Evolutionary conservation across 2,329 filamentous ascomycete genomes (phyloP).

Genomic region (Xylogone sp.): DNA sequence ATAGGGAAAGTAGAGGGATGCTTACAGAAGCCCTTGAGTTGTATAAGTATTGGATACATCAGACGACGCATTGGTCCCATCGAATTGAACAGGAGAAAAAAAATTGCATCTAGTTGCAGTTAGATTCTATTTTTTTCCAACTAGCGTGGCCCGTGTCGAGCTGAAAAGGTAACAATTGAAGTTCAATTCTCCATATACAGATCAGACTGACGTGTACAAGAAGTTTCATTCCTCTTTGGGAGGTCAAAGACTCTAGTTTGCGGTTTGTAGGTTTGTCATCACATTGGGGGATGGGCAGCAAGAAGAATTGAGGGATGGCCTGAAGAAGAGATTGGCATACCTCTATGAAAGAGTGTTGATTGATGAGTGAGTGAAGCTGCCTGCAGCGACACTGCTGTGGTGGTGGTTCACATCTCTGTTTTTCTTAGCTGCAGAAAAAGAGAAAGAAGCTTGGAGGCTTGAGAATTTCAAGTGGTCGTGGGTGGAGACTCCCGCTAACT

Average conservation of each 20-base stretch:
- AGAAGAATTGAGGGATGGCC: constrained; percentile 12
- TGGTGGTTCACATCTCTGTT: constrained; percentile 17
- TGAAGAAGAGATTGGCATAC: constrained; percentile 15
- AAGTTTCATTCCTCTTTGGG: constrained; percentile 77
- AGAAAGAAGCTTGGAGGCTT: constrained; percentile 12
- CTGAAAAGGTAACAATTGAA: too few species aligned
- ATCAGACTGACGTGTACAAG: constrained; percentile 92
- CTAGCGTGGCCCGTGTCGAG: too few species aligned
- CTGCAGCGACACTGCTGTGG: constrained; percentile 10
- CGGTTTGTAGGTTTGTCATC: constrained; percentile 82
- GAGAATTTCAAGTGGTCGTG: constrained; percentile 52
- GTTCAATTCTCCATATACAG: not conserved
- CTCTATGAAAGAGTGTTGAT: constrained; percentile 3
- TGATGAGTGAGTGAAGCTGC: constrained; percentile 6
- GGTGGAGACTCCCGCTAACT: constrained; percentile 37
- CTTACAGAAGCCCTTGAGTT: not conserved
- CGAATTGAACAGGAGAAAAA: not conserved
- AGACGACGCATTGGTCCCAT: too few species aligned
- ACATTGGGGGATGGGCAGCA: constrained; percentile 42
- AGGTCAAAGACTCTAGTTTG: constrained; percentile 99
- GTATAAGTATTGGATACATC: not conserved
- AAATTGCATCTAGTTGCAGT: not conserved
- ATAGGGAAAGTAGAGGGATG: constrained; percentile 25
- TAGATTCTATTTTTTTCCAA: too few species aligned
- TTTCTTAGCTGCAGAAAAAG: constrained; percentile 5